Evolutionary conservation across 331 rosid species (phyloP), one percentile per base, ranked within the genome.

Genomic region (Phaseolus coccineus): DNA sequence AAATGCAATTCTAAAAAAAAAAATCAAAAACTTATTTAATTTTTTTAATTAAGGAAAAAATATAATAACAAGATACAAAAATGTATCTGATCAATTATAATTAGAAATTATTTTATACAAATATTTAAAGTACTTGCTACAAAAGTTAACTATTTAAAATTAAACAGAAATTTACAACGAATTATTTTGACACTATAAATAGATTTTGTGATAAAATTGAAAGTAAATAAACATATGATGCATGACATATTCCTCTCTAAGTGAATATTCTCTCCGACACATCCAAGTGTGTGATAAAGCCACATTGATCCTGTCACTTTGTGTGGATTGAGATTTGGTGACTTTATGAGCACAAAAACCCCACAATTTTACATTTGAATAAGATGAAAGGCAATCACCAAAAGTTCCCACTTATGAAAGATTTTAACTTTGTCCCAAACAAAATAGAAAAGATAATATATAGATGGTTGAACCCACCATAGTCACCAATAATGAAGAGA

Each of bases 241-340:
- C 16, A 37, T 39, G 19, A 35, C 12, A 51, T 64, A 48, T 48
- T 77, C 42, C 42, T 77, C 42, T 31, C 12, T 19, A 64, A 64
- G 14, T 64, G 65, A 31, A 80, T 71, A 82, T 70, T 42, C 78
- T 64, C 27, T 66, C 80, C 83, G 82, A 83, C 83, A 83, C 50
- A 65, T 53, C 48, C 44, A 53, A 72, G 83, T 77, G 83, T 65
- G 40, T 12, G 40, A 35, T 65, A 65, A 83, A 83, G 80, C 51
- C 66, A 63, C 16, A 53, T 19, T 40, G 27, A 59, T 19, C 61
- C 31, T 47, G 50, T 77, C 74, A 28, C 71, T 57, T 75, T 53
- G 58, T 44, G 71, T 33, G 74, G 69, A 53, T 52, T 72, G 25
- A 31, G 48, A 71, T 48, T 61, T 39, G 8, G 3, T 39, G 47